phyloP scores from a whole-genome alignment of 768 basidiomycete genomes.

The Xerocomus spinulosus region DNA sequence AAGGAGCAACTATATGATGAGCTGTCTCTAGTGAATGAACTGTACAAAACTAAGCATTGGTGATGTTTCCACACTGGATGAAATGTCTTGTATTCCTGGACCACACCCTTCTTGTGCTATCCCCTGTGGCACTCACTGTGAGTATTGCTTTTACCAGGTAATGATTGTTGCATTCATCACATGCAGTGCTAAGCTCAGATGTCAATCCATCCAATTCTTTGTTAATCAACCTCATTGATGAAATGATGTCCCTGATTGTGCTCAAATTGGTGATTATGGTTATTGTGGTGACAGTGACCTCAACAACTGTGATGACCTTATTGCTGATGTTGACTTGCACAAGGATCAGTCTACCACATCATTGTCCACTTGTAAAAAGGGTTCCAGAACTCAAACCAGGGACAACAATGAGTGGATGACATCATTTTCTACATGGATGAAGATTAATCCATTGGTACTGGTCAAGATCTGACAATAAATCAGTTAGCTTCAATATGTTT shows the following conservation, averaged over 20 bases:
- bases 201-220: conserved; percentile 8
- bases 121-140: too few relatives aligned
- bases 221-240: conserved; percentile 13
- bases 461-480: conserved; percentile 12
- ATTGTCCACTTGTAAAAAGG: not conserved
- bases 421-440: not conserved
- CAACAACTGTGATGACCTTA: conserved; percentile 21
- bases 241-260: conserved; percentile 6
- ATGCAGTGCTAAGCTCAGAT: conserved; percentile 15
- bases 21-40: too few relatives aligned
- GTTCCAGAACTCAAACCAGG: not conserved
- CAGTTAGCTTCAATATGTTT: conserved; percentile 13
- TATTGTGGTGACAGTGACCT: conserved; percentile 35
- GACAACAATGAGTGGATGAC: conserved; percentile 6
- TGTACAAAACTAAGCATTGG: too few relatives aligned
- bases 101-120: too few relatives aligned
- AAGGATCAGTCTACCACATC: not conserved
- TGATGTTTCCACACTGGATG: too few relatives aligned
- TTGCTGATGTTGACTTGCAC: not conserved
- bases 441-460: conserved; percentile 5
- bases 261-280: conserved; percentile 22
- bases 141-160: not conserved
- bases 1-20: too few relatives aligned
- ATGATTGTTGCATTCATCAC: not conserved
- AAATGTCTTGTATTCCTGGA: too few relatives aligned